Conservation (phyloP, 495 filamentous ascomycete species). For the Oleoguttula mirabilis region DNA sequence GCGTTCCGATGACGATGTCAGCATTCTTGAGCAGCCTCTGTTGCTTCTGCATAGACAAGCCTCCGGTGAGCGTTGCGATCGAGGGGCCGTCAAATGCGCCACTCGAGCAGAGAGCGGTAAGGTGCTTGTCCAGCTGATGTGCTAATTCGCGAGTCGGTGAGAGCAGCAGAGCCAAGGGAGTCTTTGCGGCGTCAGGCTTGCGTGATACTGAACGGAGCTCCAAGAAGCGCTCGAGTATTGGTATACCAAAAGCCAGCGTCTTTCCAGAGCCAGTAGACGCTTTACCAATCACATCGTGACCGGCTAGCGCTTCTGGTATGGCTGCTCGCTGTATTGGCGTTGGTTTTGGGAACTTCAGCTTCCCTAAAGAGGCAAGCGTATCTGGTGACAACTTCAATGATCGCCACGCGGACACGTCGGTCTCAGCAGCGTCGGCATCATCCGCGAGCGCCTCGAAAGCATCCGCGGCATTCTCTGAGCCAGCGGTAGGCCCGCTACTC, state of each 20-base stretch:
- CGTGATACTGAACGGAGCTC: constrained; percentile 24
- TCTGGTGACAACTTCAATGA: constrained; percentile 55
- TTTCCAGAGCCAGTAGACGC: constrained; percentile 77
- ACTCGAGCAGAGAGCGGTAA: constrained; percentile 53
- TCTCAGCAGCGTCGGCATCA: constrained; percentile 26
- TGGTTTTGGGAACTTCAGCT: constrained; percentile 64
- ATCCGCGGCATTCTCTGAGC: neutral
- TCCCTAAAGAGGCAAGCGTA: constrained; percentile 60
- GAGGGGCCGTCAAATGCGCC: constrained; percentile 47
- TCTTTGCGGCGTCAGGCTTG: constrained; percentile 19
- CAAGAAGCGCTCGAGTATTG: constrained; percentile 58
- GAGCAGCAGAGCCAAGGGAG: constrained; percentile 73
- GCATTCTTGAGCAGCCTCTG: constrained; percentile 61
- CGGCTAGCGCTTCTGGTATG: constrained; percentile 63
- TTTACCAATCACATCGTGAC: constrained; percentile 70
- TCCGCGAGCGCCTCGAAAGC: constrained; percentile 6
- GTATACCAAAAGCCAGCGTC: constrained; percentile 71
- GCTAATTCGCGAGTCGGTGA: constrained; percentile 89
- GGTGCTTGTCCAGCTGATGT: constrained; percentile 74
- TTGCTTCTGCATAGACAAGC: constrained; percentile 85
- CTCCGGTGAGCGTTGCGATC: constrained; percentile 78
- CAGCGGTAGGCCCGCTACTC: neutral
- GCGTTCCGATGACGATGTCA: constrained; percentile 84
- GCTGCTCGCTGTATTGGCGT: constrained; percentile 64
- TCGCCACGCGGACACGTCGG: constrained; percentile 64